Percentiles rank a stretch among this genome's conserved stretches.
These are phyloP conservation scores for Boeremia lycopersici DNA, from an alignment of 2,329 filamentous ascomycete genomes.

Conservation along the genomic window DNA sequence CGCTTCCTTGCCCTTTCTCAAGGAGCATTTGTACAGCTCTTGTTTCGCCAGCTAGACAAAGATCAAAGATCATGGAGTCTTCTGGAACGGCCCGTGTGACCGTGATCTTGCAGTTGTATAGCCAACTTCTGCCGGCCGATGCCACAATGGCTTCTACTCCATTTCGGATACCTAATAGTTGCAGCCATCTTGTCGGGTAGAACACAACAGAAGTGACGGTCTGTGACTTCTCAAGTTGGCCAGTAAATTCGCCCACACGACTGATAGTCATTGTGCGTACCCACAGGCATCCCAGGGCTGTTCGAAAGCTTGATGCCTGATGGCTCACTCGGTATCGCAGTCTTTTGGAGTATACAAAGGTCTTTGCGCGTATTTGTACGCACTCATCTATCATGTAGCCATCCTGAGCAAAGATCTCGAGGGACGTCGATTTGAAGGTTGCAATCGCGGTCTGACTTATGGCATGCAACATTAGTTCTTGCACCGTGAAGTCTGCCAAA, in stretches of 20 bases:
- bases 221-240: background rate
- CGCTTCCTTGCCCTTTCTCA: slow-evolving; percentile 14
- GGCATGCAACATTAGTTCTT: slow-evolving; percentile 19
- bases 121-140: slow-evolving; percentile 10
- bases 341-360: slow-evolving; percentile 16
- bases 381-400: slow-evolving; percentile 20
- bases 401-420: slow-evolving; percentile 22
- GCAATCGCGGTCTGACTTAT: slow-evolving; percentile 16
- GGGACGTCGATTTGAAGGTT: slow-evolving; percentile 14
- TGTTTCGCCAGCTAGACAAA: slow-evolving; percentile 17
- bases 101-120: slow-evolving; percentile 17
- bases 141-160: slow-evolving; percentile 19
- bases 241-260: background rate
- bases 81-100: slow-evolving; percentile 16
- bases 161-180: slow-evolving; percentile 6
- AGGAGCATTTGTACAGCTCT: slow-evolving; percentile 19
- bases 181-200: slow-evolving; percentile 13
- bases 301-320: slow-evolving; percentile 8
- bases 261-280: slow-evolving; percentile 9
- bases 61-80: slow-evolving; percentile 20
- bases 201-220: slow-evolving; percentile 11
- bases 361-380: slow-evolving; percentile 15
- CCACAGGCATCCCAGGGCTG: slow-evolving; percentile 13
- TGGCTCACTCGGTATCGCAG: slow-evolving; percentile 6
- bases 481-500: background rate